Percentiles rank a stretch among this genome's conserved stretches.
These are phyloP conservation scores for Grosmannia serpens DNA, from an alignment of 2,329 filamentous ascomycete species.

Conservation along the genomic window DNA sequence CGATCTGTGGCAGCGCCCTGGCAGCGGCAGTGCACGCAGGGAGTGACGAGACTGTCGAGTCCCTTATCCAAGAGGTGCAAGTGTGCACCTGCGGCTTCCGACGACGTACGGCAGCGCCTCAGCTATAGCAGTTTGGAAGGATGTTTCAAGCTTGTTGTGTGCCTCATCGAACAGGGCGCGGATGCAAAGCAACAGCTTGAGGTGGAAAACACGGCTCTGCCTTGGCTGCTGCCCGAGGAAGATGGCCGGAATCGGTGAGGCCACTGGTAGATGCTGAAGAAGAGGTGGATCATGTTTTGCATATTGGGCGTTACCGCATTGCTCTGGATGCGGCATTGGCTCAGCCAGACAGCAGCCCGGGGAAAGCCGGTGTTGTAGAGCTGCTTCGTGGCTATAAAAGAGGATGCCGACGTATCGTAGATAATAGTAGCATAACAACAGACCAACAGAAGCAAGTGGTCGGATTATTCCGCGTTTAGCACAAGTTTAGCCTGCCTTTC, in stretches of 20 bases:
- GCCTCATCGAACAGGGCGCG: no score
- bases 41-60: not conserved
- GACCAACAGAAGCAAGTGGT: no score
- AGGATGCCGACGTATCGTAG: no score
- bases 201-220: not conserved
- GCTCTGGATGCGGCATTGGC: not conserved
- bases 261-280: not conserved
- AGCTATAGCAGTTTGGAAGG: no score
- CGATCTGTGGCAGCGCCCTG: not conserved
- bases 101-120: no score
- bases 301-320: not conserved
- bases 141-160: no score
- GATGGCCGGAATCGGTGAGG: not conserved
- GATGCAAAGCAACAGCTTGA: not conserved
- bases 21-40: not conserved
- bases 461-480: no score
- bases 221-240: not conserved
- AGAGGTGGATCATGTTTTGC: not conserved
- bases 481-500: no score
- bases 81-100: no score
- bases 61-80: not conserved
- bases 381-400: not conserved
- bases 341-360: not conserved
- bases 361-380: not conserved
- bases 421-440: no score